A percentile compares a stretch with the other conserved stretches of the same genome.
Conservation (phyloP, 768 basidiomycete species). For the Exidia glandulosa region DNA sequence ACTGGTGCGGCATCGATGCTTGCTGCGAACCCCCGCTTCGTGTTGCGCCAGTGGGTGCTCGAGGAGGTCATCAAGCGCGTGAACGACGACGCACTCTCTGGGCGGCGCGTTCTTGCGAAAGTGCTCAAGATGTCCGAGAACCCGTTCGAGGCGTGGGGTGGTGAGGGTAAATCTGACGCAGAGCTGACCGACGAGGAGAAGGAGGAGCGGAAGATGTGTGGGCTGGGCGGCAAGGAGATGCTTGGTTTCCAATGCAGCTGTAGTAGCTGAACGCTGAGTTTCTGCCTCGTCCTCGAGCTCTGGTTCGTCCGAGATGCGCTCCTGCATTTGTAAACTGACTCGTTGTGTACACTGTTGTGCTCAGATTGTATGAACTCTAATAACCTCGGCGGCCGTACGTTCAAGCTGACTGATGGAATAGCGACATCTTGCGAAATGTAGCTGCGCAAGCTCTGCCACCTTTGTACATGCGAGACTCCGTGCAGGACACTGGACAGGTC, state of each 20-base stretch:
- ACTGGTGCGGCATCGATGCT: slow-evolving; percentile 30
- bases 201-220: slow-evolving; percentile 69
- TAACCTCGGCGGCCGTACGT: too few species aligned
- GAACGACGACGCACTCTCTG: slow-evolving; percentile 51
- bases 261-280: slow-evolving; percentile 54
- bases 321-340: too few species aligned
- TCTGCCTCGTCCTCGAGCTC: too few species aligned
- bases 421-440: too few species aligned
- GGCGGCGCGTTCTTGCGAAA: slow-evolving; percentile 62
- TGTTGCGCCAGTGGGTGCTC: slow-evolving; percentile 89
- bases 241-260: slow-evolving; percentile 92
- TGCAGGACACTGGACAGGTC: too few species aligned
- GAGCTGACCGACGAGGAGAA: slow-evolving; percentile 45
- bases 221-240: slow-evolving; percentile 62
- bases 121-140: slow-evolving; percentile 83
- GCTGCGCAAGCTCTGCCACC: too few species aligned
- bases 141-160: slow-evolving; percentile 85
- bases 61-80: slow-evolving; percentile 82
- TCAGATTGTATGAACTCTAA: too few species aligned
- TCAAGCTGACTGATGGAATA: too few species aligned
- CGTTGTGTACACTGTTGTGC: too few species aligned
- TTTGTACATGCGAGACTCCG: too few species aligned
- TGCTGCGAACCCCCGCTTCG: slow-evolving; percentile 77
- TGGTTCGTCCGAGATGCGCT: too few species aligned
- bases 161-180: slow-evolving; percentile 44